Percentiles rank a stretch among this genome's conserved stretches.
phyloP scores from a whole-genome alignment of 2,329 filamentous ascomycete genomes.

The Pyricularia pennisetigena region DNA sequence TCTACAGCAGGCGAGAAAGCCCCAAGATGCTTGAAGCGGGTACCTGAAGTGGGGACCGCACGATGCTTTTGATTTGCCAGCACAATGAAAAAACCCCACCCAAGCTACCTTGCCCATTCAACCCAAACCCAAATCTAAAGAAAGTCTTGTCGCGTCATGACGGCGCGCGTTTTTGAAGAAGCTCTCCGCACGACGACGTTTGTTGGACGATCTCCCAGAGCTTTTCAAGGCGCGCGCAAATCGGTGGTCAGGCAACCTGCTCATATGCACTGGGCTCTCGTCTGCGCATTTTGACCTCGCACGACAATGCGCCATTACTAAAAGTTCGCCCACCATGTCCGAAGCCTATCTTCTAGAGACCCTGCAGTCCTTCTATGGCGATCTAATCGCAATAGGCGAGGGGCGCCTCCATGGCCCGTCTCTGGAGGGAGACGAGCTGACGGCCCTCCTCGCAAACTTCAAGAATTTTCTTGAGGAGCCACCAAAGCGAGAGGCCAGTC shows the following conservation, averaged over 20 bases:
- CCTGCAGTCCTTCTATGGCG: slow-evolving; percentile 77
- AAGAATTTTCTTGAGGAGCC: slow-evolving; percentile 66
- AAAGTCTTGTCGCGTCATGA: background rate
- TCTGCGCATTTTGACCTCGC: background rate
- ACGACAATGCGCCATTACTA: slow-evolving; percentile 4
- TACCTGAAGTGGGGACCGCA: background rate
- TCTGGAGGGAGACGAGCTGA: slow-evolving; percentile 62
- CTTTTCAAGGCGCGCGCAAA: background rate
- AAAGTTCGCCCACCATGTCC: slow-evolving; percentile 47
- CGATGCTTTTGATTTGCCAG: background rate
- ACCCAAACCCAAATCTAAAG: background rate
- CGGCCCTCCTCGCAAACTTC: slow-evolving; percentile 57
- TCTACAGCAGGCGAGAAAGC: no score
- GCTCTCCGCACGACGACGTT: background rate
- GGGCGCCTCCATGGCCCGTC: slow-evolving; percentile 50
- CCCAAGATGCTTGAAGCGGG: background rate
- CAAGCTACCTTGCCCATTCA: background rate
- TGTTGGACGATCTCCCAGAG: background rate
- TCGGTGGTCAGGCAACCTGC: background rate
- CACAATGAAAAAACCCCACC: background rate
- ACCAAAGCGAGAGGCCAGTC: slow-evolving; percentile 63
- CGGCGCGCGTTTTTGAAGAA: background rate
- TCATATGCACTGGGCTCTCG: background rate
- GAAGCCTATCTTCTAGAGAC: slow-evolving; percentile 63
- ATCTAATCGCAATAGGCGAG: slow-evolving; percentile 69